Base-by-base conservation (phyloP, 768 basidiomycete genomes). In the Strobilomyces dryophilus region DNA sequence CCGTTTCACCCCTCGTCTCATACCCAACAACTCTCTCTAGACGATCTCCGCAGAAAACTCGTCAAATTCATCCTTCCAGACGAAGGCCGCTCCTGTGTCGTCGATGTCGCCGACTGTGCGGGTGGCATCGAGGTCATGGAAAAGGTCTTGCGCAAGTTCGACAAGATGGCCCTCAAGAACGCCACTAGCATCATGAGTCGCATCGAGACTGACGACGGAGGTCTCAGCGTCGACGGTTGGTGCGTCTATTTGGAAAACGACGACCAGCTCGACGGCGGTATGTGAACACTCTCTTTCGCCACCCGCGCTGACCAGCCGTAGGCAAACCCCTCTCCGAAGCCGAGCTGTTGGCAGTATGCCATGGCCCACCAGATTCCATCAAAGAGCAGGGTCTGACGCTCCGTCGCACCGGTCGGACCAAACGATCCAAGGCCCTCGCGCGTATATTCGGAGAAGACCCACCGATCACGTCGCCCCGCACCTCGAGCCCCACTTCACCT, bases 61-160 rank as follows among this genome's bases (percentile, higher is more conserved):
- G 86, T 99, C 63, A 98, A 94, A 67, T 97, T 99, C 66, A 75
- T 80, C 18, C 76, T 94, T 39, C 86, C 86, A 2, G 94, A 93
- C 11, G 92, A 92, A 61, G 85, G 87, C 3, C 80, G 84, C 41
- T 79, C 84, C 5, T 82, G 80, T 51, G 85, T 87, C 1, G 83
- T 98, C 54, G 86, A 95, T 64, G 85, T 93, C 14, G 81, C 83
- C 4, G 83, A 89, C 26, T 94, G 90, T 63, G 76, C 76, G 2
- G 86, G 85, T 26, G 94, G 93, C 9, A 77, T 88, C 3, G 93
- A 98, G 62, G 82, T 98, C 3, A 77, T 98, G 47, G 89, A 92
- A 59, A 85, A 87, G 60, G 94, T 90, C 1, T 74, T 99, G 56
- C 89, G 83, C 66, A 99, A 99, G 70, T 89, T 95, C 59, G 84